Conservation (phyloP, 306 rosid species). For the Delonix regia region DNA sequence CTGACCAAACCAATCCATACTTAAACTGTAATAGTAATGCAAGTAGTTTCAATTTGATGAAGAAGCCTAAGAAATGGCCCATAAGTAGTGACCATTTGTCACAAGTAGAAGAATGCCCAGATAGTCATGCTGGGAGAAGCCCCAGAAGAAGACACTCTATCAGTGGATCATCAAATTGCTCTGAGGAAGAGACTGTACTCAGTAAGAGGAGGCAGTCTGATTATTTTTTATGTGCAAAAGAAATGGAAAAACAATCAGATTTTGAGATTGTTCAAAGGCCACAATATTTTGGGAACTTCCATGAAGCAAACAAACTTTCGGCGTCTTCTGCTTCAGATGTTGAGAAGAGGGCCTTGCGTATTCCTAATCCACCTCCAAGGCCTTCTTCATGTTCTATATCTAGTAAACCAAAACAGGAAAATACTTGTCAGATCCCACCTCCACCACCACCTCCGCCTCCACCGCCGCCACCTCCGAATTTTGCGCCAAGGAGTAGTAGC, state of each 20-base stretch:
- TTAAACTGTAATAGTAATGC: constrained; percentile 42
- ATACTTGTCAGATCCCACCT: constrained; percentile 50
- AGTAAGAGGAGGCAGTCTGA: constrained; percentile 88
- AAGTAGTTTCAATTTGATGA: constrained; percentile 64
- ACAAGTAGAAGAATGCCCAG: constrained; percentile 69
- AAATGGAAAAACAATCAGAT: constrained; percentile 62
- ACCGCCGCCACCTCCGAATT: constrained; percentile 86
- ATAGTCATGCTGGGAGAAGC: constrained; percentile 50
- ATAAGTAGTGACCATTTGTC: constrained; percentile 58
- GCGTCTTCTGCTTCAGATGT: constrained; percentile 68
- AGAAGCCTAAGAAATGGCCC: constrained; percentile 88
- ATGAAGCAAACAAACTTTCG: constrained; percentile 61
- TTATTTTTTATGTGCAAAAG: constrained; percentile 65
- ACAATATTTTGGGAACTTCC: constrained; percentile 49
- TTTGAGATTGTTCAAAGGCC: constrained; percentile 60
- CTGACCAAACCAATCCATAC: constrained; percentile 55
- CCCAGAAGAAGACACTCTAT: constrained; percentile 91
- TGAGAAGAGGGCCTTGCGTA: constrained; percentile 82
- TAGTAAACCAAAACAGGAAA: constrained; percentile 55
- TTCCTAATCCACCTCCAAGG: constrained; percentile 97
- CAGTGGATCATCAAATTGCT: constrained; percentile 78
- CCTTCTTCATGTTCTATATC: constrained; percentile 78
- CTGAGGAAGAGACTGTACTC: constrained; percentile 60
- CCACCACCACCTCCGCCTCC: constrained; percentile 85
- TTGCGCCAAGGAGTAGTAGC: constrained; percentile 50